Conservation (phyloP, 1,139 yeast species). For the Yamadazyma triangularis region DNA sequence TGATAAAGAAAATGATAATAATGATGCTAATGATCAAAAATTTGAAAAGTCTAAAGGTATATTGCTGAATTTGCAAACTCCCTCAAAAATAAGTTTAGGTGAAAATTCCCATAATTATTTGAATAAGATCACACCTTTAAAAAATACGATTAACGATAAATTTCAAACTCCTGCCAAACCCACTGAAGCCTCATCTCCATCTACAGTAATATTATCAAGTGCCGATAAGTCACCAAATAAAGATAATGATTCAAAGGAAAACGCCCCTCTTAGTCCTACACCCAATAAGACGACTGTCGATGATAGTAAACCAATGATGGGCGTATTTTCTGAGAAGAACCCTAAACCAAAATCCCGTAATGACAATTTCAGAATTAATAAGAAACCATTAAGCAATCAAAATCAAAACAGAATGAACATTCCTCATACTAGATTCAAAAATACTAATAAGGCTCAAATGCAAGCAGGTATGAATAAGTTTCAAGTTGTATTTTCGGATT, state of each 20-base stretch:
- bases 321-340: slow-evolving; percentile 34
- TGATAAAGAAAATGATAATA: slow-evolving; percentile 10
- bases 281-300: slow-evolving; percentile 25
- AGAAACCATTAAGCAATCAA: slow-evolving; percentile 1
- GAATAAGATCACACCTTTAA: slow-evolving; percentile 6
- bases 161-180: slow-evolving; percentile 24
- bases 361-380: neutral
- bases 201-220: slow-evolving; percentile 29
- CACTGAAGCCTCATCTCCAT: slow-evolving; percentile 24
- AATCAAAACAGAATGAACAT: neutral
- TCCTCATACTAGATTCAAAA: slow-evolving; percentile 10
- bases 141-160: slow-evolving; percentile 4
- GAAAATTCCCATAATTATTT: slow-evolving; percentile 18
- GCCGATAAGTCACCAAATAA: slow-evolving; percentile 11
- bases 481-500: slow-evolving; percentile 51
- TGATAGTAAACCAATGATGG: slow-evolving; percentile 35
- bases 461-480: slow-evolving; percentile 47
- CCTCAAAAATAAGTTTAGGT: slow-evolving; percentile 30
- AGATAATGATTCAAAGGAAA: slow-evolving; percentile 3
- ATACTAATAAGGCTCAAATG: slow-evolving; percentile 28
- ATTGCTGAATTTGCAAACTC: slow-evolving; percentile 21
- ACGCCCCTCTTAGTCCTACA: slow-evolving; percentile 37
- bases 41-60: slow-evolving; percentile 6
- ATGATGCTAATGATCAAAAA: slow-evolving; percentile 3
- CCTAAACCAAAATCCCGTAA: neutral